Evolutionary conservation across 2,329 filamentous ascomycete genomes (phyloP).

Genomic region (Exserohilum turcica): DNA sequence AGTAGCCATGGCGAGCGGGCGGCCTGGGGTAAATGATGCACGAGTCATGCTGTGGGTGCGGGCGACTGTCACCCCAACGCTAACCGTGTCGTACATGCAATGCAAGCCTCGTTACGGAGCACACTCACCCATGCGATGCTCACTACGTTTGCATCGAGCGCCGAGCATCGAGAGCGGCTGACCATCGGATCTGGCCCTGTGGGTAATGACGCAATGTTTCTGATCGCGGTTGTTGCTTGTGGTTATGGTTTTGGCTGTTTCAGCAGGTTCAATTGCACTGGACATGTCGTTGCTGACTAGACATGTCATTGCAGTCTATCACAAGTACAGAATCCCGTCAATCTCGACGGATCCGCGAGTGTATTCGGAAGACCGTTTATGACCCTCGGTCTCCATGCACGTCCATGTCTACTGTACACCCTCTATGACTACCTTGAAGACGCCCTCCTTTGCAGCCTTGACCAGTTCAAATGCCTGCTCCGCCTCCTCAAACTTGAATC

Average conservation of each 20-base stretch:
- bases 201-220: neutral
- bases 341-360: too few relatives aligned
- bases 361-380: too few relatives aligned
- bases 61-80: conserved; percentile 14
- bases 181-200: too few relatives aligned
- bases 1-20: neutral
- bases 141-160: neutral
- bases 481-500: conserved; percentile 53
- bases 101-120: conserved; percentile 2
- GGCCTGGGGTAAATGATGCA: neutral
- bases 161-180: too few relatives aligned
- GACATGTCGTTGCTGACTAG: neutral
- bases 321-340: neutral
- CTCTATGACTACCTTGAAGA: conserved; percentile 54
- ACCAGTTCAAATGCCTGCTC: conserved; percentile 57
- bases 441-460: conserved; percentile 43
- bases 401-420: conserved; percentile 52
- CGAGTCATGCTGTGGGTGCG: conserved; percentile 5
- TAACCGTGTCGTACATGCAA: neutral
- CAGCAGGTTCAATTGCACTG: neutral
- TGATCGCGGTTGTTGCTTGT: too few relatives aligned
- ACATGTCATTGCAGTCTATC: neutral
- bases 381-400: neutral
- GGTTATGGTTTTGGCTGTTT: too few relatives aligned
- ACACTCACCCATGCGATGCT: neutral